Base-by-base conservation (phyloP, 78 protist genomes). In the Guillardia theta region DNA sequence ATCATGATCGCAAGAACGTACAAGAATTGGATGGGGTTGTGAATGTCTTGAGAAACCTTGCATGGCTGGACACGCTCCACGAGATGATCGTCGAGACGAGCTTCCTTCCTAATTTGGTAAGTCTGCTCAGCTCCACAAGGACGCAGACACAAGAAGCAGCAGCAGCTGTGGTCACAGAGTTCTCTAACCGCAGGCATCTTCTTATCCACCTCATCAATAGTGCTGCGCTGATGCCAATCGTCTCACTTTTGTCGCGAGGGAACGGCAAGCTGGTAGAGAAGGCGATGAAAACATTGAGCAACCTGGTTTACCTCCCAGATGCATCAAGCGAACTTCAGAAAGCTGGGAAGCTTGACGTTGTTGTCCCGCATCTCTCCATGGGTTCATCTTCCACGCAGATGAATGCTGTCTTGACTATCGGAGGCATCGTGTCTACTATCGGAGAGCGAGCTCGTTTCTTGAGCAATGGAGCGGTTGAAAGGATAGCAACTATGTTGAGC, bases 41-140 rank as follows among this genome's bases (percentile, higher is more conserved):
- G 36, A 70, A 70, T 10, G 83, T 70, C 83, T 43, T 70, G 46
- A 15, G 83, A 36, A 70, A 70, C 83, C 83, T 70, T 15, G n/a
- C 83, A 24, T 70, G 83, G 83, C 83, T 70, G 83, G 83, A 70
- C 83, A 12, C 83, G 45, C 83, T 70, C 36, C 83, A 70, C 41
- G 83, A 70, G 8, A 24, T 70, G 33, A 43, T 70, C 36, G 83
- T 70, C 36, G 36, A 70, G 41, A 43, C 83, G 21, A 70, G 83
- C 83, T 70, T 70, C 83, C 83, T 70, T 15, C 83, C 83, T 22
- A 12, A 70, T 43, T 43, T 70, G 21, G 83, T 70, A 12, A 10
- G 46, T 36, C 83, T 70, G 27, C 83, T 70, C 45, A 33, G 33
- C 41, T 70, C 83, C 41, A 33, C 83, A 43, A 36, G 83, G 46